Evolutionary conservation across 192 early-diverging fungal species (phyloP).

Genomic region (Gryganskiella cystojenkinii): DNA sequence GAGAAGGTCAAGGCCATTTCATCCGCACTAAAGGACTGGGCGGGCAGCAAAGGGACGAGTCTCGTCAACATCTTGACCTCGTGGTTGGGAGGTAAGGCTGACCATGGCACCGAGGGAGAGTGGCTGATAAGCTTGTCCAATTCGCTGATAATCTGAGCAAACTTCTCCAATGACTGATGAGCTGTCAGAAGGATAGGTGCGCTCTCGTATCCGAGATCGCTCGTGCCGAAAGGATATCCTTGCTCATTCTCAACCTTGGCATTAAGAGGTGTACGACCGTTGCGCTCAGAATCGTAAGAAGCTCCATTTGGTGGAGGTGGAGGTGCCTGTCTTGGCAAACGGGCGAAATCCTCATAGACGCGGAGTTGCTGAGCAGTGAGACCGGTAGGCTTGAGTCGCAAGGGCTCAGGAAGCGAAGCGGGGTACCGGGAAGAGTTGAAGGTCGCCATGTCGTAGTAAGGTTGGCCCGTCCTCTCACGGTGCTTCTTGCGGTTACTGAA

Average conservation of each 20-base stretch:
- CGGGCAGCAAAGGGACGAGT: slow-evolving; percentile 79
- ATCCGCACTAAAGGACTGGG: slow-evolving; percentile 75
- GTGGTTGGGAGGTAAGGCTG: slow-evolving; percentile 81
- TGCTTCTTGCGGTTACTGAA: slow-evolving; percentile 86
- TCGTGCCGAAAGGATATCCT: slow-evolving; percentile 34
- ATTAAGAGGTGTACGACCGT: slow-evolving; percentile 37
- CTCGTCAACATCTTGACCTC: slow-evolving; percentile 78
- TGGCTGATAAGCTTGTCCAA: slow-evolving; percentile 80
- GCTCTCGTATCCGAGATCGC: slow-evolving; percentile 25
- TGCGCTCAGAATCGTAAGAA: slow-evolving; percentile 43
- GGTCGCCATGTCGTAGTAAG: slow-evolving; percentile 89
- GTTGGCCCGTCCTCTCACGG: slow-evolving; percentile 88
- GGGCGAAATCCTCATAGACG: slow-evolving; percentile 90
- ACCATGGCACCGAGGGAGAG: slow-evolving; percentile 62
- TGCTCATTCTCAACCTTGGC: slow-evolving; percentile 26
- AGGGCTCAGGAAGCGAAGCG: slow-evolving; percentile 84
- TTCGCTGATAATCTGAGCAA: slow-evolving; percentile 73
- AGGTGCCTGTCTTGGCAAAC: slow-evolving; percentile 69
- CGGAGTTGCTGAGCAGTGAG: slow-evolving; percentile 81
- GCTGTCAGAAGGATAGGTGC: slow-evolving; percentile 51
- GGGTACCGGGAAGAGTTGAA: slow-evolving; percentile 86
- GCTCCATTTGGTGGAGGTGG: slow-evolving; percentile 34
- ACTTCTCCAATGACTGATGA: slow-evolving; percentile 69
- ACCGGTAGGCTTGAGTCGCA: slow-evolving; percentile 87
- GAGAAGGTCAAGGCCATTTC: slow-evolving; percentile 88